Base-by-base conservation (phyloP, 768 basidiomycete species). In the Leccinum subtestaceum region DNA sequence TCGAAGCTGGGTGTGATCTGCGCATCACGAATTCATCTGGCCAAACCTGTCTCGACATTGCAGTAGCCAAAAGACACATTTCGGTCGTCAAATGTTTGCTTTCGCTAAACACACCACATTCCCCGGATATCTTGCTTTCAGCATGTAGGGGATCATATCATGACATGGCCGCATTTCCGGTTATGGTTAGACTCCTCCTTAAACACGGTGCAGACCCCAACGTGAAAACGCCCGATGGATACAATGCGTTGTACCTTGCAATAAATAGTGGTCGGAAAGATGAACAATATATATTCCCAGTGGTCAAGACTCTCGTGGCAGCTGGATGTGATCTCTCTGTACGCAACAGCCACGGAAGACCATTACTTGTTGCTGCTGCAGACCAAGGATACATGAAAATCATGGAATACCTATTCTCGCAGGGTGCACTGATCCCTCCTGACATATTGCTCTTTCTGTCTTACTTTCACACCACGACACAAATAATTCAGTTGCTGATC, bases 181-280 rank as follows among this genome's bases (percentile, higher is more conserved):
- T 5, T 5, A 47, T 25, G 12, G n/a, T 47, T 0, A 25, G 1
- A 23, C 3, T 13, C 21, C 46, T 47, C 3, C 46, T 47, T 8
- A 15, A 47, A 10, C 21, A 47, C n/a, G 46, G 21, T 7, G 46
- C 13, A 47, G 6, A 23, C 46, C 12, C 13, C 5, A 7, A 47
- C 8, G 7, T 23, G 21, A 47, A 5, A 3, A 47, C 21, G 1
- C 23, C 46, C 2, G 2, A 8, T 10, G 46, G 46, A 47, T 7
- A 15, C 23, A 47, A 15, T 21, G 13, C 2, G 21, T 8, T 47
- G 4, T 1, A 45, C 43, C 5, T 45, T 19, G n/a, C n/a, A 19
- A 45, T 5, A 2, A 0, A 2, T 5, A 1, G 5, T 43, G 10
- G 1, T 4, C 0, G 0, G 8, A 0, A 1, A 3, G 38, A 17